Percentiles rank a stretch among this genome's conserved stretches.
Evolutionary conservation across 2,329 filamentous ascomycete species (phyloP).

Genomic region (Neonectria coccinea): DNA sequence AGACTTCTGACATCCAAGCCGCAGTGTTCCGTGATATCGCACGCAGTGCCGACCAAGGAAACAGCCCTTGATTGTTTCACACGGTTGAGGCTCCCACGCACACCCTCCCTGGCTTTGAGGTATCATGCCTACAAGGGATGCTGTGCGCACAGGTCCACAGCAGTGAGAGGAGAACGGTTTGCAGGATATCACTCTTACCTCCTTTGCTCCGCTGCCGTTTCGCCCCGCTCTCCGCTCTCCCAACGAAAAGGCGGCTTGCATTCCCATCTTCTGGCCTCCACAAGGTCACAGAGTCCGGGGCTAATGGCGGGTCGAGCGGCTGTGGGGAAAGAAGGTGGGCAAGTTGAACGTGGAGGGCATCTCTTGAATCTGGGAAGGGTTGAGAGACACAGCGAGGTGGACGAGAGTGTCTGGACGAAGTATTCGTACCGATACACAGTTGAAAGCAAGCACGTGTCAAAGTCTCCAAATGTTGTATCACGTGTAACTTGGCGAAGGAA

Average conservation of each 20-base stretch:
- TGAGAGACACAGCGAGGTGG: not conserved
- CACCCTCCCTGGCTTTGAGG: conserved; percentile 1
- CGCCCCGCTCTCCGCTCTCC: conserved; percentile 34
- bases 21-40: conserved; percentile 5
- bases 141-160: conserved; percentile 12
- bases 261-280: conserved; percentile 37
- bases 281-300: conserved; percentile 33
- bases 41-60: conserved; percentile 7
- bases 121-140: conserved; percentile 6
- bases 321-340: conserved; percentile 29
- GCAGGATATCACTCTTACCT: conserved; percentile 26
- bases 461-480: not conserved
- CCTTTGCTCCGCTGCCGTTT: conserved; percentile 42
- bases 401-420: not conserved
- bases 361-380: conserved; percentile 6
- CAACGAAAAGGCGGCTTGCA: conserved; percentile 34
- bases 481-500: conserved; percentile 1
- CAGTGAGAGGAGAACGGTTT: conserved; percentile 16
- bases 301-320: conserved; percentile 38
- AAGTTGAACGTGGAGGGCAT: conserved; percentile 29
- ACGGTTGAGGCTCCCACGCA: conserved; percentile 20
- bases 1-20: conserved; percentile 11
- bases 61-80: conserved; percentile 9
- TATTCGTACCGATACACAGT: not conserved
- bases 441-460: too few relatives aligned